Conservation (phyloP, 805 yeast species). For the Candida dendrica region DNA sequence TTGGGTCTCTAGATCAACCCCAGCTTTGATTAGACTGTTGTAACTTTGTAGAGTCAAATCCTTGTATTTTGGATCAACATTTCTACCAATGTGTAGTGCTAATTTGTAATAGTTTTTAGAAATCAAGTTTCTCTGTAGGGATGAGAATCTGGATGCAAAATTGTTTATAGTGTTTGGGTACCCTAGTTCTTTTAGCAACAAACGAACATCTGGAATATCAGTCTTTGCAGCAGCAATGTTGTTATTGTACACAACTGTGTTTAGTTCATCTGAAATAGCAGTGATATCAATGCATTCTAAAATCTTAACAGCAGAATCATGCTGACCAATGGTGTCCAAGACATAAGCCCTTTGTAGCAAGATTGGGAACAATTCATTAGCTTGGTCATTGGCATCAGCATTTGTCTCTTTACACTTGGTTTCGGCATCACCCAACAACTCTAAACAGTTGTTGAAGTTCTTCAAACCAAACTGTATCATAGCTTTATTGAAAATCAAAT, state of each 20-base stretch:
- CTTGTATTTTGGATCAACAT: conserved; percentile 3
- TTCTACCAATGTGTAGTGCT: conserved; percentile 12
- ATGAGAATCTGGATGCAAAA: conserved; percentile 16
- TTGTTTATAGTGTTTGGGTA: conserved; percentile 16
- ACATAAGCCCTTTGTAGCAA: conserved; percentile 53
- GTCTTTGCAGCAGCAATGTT: conserved; percentile 20
- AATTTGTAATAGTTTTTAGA: conserved; percentile 16
- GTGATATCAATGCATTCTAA: conserved; percentile 24
- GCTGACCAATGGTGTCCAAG: conserved; percentile 33
- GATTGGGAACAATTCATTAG: conserved; percentile 53
- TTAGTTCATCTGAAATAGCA: conserved; percentile 19
- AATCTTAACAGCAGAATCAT: conserved; percentile 27
- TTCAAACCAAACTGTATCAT: conserved; percentile 42
- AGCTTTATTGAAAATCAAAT: conserved; percentile 58
- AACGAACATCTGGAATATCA: conserved; percentile 7
- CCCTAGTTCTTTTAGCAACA: conserved; percentile 27
- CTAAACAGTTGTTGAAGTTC: conserved; percentile 32
- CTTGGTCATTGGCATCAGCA: conserved; percentile 35
- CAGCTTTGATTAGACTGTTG: conserved; percentile 8
- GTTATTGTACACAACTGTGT: conserved; percentile 22
- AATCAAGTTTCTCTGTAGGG: conserved; percentile 11
- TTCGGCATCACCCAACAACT: conserved; percentile 38
- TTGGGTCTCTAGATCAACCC: conserved; percentile 9
- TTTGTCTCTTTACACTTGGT: conserved; percentile 32
- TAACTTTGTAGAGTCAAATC: neutral